Percentiles rank a stretch among this genome's conserved stretches.
These are phyloP conservation scores for Schizonepeta tenuifolia DNA, from an alignment of 257 asterid genomes.

Conservation along the genomic window DNA sequence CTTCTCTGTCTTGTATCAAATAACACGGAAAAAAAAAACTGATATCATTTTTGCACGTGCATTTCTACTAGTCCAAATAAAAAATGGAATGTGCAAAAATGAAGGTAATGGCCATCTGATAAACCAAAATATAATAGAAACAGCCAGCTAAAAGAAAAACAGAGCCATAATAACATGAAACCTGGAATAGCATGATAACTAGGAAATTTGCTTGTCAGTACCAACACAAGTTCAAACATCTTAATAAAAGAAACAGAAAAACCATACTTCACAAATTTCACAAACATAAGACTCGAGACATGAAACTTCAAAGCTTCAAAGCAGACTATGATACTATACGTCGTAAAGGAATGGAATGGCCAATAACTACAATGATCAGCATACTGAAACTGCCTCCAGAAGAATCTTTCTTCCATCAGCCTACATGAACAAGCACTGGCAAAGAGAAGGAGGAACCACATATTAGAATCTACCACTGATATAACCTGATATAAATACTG, in stretches of 20 bases:
- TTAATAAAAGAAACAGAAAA: neutral
- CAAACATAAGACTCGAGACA: constrained; percentile 18
- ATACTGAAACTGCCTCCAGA: constrained; percentile 35
- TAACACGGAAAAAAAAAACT: too few relatives aligned
- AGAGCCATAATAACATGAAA: too few relatives aligned
- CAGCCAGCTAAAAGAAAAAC: neutral
- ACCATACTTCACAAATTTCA: constrained; percentile 18
- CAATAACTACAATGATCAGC: constrained; percentile 30
- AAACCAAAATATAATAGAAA: neutral
- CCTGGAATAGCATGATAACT: constrained; percentile 10
- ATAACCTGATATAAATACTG: neutral
- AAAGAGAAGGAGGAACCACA: neutral
- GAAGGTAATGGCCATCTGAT: too few relatives aligned
- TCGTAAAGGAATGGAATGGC: constrained; percentile 12
- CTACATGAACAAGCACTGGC: constrained; percentile 41
- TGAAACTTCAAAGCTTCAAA: constrained; percentile 12
- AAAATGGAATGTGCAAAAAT: too few relatives aligned
- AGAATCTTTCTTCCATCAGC: constrained; percentile 36
- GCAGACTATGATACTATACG: constrained; percentile 4
- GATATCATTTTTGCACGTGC: too few relatives aligned
- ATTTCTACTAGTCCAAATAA: too few relatives aligned
- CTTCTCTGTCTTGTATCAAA: too few relatives aligned
- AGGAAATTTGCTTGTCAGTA: neutral
- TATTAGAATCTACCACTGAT: constrained; percentile 12
- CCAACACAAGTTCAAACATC: constrained; percentile 21